phyloP scores from a whole-genome alignment of 495 filamentous ascomycete genomes.

The Rhizodiscina lignyota region DNA sequence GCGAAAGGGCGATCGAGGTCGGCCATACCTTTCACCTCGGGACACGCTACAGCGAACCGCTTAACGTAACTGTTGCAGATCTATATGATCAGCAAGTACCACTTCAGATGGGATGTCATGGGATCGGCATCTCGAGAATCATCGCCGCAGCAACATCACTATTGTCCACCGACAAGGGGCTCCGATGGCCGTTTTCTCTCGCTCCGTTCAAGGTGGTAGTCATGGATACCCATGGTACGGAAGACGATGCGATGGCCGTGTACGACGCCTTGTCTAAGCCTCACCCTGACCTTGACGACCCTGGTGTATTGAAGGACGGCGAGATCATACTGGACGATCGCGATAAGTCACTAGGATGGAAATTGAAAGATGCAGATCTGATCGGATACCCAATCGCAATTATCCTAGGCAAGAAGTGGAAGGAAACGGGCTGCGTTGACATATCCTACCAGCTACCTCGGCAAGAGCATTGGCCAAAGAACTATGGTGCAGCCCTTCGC shows the following conservation, averaged over 20 bases:
- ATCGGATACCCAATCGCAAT: constrained; percentile 77
- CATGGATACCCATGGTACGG: constrained; percentile 33
- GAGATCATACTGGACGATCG: constrained; percentile 72
- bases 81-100: constrained; percentile 25
- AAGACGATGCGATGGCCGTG: constrained; percentile 34
- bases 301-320: constrained; percentile 10
- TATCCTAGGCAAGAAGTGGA: constrained; percentile 63
- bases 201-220: constrained; percentile 74
- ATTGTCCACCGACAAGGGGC: constrained; percentile 52
- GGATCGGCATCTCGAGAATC: constrained; percentile 84
- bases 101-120: constrained; percentile 91
- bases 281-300: constrained; percentile 3
- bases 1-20: constrained; percentile 66
- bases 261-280: constrained; percentile 35
- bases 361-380: constrained; percentile 73
- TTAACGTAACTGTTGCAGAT: constrained; percentile 41
- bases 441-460: too few species aligned
- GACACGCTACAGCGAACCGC: constrained; percentile 64
- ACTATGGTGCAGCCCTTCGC: too few species aligned
- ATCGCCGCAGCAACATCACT: constrained; percentile 69
- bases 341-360: constrained; percentile 53
- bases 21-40: constrained; percentile 93
- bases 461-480: too few species aligned
- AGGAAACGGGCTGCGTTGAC: constrained; percentile 22
- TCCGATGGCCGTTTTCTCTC: constrained; percentile 79